A percentile compares a stretch with the other conserved stretches of the same genome.
These are phyloP conservation scores for Cyclaneusma minus DNA, from an alignment of 2,329 filamentous ascomycete genomes.

Conservation along the genomic window DNA sequence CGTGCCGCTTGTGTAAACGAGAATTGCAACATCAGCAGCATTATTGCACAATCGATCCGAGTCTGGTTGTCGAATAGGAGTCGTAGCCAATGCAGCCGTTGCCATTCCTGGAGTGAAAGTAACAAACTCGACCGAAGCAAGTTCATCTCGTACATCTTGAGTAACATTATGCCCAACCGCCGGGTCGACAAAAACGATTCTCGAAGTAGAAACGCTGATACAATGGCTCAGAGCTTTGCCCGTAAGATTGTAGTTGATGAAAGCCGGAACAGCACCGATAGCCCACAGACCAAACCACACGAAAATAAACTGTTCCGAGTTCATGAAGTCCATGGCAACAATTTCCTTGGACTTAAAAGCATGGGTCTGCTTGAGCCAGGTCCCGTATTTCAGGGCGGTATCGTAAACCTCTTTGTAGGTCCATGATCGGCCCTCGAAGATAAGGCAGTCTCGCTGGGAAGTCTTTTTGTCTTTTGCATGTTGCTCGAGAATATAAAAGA, in stretches of 20 bases:
- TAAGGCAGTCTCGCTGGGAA: constrained; percentile 41
- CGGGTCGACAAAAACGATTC: constrained; percentile 54
- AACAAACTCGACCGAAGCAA: constrained; percentile 39
- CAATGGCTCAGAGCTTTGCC: constrained; percentile 61
- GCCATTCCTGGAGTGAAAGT: constrained; percentile 44
- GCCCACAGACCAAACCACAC: constrained; percentile 67
- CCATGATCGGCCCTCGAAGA: constrained; percentile 53
- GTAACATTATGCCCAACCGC: constrained; percentile 37
- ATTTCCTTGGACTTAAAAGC: constrained; percentile 56
- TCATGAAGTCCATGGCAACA: constrained; percentile 69
- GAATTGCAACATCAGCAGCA: constrained; percentile 44
- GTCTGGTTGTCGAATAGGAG: constrained; percentile 42
- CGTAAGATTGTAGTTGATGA: constrained; percentile 76
- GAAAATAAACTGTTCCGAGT: constrained; percentile 65
- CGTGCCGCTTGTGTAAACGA: constrained; percentile 79
- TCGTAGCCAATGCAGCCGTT: constrained; percentile 32
- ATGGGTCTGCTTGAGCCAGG: constrained; percentile 53
- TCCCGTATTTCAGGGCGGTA: constrained; percentile 52
- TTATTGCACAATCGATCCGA: no score
- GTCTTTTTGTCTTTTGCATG: constrained; percentile 36
- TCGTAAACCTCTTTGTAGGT: constrained; percentile 68
- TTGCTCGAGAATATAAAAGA: constrained; percentile 63
- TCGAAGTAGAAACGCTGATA: constrained; percentile 49
- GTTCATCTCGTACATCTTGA: constrained; percentile 36
- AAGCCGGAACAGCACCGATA: constrained; percentile 68